These are phyloP conservation scores for Monilinia fructigena DNA, from an alignment of 2,329 filamentous ascomycete species.

Conservation along the genomic window DNA sequence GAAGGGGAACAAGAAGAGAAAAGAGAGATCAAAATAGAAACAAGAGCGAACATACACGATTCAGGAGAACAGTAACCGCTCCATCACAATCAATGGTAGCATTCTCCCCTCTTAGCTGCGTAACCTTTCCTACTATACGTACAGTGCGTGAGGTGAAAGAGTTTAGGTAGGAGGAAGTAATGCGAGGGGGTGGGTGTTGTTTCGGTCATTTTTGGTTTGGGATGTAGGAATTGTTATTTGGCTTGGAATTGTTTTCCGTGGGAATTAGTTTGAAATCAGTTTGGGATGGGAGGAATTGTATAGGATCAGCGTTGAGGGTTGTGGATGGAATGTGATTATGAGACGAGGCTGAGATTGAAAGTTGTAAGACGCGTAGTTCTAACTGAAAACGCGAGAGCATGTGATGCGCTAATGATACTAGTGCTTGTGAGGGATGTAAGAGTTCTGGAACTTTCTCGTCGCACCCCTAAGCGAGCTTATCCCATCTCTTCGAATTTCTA, in stretches of 20 bases:
- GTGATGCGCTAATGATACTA: background rate
- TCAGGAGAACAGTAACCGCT: conserved; percentile 70
- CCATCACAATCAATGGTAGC: conserved; percentile 81
- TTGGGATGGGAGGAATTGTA: background rate
- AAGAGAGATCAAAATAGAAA: background rate
- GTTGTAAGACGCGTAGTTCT: background rate
- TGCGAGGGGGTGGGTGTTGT: conserved; percentile 60
- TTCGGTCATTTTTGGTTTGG: conserved; percentile 19
- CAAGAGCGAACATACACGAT: conserved; percentile 45
- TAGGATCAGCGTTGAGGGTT: background rate
- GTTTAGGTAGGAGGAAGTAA: conserved; percentile 77
- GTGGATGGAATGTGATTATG: background rate
- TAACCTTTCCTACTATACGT: conserved; percentile 82
- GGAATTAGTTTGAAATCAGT: background rate
- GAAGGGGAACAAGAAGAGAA: too few relatives aligned
- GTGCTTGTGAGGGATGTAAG: background rate
- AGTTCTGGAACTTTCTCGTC: too few relatives aligned
- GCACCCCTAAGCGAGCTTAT: too few relatives aligned
- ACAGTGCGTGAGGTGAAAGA: conserved; percentile 73
- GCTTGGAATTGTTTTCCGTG: background rate
- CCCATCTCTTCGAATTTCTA: too few relatives aligned
- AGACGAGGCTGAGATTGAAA: conserved; percentile 9
- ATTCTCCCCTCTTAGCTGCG: conserved; percentile 74
- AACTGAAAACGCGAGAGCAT: background rate
- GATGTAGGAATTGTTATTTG: background rate